phyloP scores from a whole-genome alignment of 305 asterid species.

The Rubia tinctorum region DNA sequence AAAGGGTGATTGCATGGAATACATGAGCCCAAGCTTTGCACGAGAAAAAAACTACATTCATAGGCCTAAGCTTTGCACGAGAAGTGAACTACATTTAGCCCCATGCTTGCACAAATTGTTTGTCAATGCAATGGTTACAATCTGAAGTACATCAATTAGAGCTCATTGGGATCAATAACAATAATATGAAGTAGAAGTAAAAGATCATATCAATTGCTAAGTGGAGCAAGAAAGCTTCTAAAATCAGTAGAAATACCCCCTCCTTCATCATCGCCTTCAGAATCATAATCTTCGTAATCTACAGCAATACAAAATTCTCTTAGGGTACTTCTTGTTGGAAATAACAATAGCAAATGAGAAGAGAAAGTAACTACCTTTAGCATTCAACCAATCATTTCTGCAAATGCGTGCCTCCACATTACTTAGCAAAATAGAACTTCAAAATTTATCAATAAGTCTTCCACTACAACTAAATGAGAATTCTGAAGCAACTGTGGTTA shows the following conservation, averaged over 20 bases:
- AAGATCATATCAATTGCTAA: background rate
- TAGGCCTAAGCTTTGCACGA: too few species aligned
- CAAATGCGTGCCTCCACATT: background rate
- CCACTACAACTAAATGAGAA: background rate
- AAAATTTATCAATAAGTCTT: background rate
- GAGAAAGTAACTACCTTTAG: background rate
- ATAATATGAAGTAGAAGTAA: too few species aligned
- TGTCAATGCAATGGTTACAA: too few species aligned
- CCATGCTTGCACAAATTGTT: too few species aligned
- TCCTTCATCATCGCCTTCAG: background rate
- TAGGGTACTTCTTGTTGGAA: too few species aligned
- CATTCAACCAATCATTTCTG: background rate
- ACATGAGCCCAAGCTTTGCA: too few species aligned
- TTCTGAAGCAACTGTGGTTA: background rate
- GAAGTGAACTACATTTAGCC: too few species aligned
- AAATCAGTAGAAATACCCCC: background rate
- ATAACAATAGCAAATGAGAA: too few species aligned
- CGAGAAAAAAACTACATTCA: too few species aligned
- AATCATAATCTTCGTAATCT: background rate
- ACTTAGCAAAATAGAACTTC: background rate
- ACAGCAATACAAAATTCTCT: background rate
- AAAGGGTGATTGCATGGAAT: too few species aligned
- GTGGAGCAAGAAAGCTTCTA: background rate
- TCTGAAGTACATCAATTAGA: too few species aligned
- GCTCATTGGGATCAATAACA: too few species aligned